Percentiles rank a stretch among this genome's conserved stretches.
These are phyloP conservation scores for Scolecobasidium constrictum DNA, from an alignment of 2,329 filamentous ascomycete species.

Conservation along the genomic window DNA sequence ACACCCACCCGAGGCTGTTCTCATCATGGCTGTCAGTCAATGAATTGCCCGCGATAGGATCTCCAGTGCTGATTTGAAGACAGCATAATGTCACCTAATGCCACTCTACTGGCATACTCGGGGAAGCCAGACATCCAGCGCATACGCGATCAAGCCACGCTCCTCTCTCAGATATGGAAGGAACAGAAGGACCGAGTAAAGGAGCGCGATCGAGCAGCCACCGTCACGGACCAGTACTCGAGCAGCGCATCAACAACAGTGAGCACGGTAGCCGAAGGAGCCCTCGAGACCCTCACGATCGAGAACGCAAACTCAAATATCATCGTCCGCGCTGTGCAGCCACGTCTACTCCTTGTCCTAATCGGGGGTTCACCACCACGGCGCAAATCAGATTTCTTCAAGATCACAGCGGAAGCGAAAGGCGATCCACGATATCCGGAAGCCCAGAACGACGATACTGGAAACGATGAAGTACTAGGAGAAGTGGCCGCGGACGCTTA, in stretches of 20 bases:
- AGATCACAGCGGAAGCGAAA: constrained; percentile 31
- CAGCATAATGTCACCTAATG: constrained; percentile 40
- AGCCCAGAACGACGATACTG: not conserved
- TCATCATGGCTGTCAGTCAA: constrained; percentile 29
- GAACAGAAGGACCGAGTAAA: constrained; percentile 21
- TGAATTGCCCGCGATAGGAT: no score
- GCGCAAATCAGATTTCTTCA: constrained; percentile 24
- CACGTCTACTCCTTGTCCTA: constrained; percentile 34
- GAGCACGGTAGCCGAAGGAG: constrained; percentile 2
- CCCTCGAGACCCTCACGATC: constrained; percentile 34
- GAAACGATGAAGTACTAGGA: not conserved
- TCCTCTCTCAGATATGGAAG: constrained; percentile 39
- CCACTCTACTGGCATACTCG: constrained; percentile 38
- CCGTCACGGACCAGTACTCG: not conserved
- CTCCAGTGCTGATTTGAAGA: not conserved
- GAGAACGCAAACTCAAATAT: constrained; percentile 35
- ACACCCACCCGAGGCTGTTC: constrained; percentile 31
- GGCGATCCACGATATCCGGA: constrained; percentile 26
- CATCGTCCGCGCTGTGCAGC: constrained; percentile 34
- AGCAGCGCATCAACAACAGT: not conserved
- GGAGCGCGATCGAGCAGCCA: constrained; percentile 9
- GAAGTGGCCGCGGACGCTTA: not conserved
- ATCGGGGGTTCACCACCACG: constrained; percentile 33
- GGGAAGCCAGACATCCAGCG: constrained; percentile 37
- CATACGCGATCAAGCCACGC: constrained; percentile 36